These are phyloP conservation scores for Kodamaea plutei DNA, from an alignment of 1,139 yeast species.

Conservation along the genomic window DNA sequence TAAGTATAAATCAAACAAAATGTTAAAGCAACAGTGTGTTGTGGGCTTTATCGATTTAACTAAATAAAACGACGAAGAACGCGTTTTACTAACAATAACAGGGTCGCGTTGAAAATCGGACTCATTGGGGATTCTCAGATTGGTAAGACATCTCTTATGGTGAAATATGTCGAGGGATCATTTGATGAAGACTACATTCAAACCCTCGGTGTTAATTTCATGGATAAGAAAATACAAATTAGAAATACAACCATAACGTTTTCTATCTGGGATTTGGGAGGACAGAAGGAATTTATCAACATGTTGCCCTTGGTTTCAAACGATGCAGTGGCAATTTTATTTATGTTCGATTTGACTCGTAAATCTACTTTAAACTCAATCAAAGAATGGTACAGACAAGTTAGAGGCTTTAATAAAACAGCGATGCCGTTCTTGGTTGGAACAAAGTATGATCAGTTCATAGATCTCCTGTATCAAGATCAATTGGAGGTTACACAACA, in stretches of 20 bases:
- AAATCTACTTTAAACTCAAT: conserved; percentile 81
- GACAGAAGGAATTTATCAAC: conserved; percentile 91
- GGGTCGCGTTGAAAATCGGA: conserved; percentile 86
- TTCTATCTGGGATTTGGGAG: conserved; percentile 96
- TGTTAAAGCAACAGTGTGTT: too few relatives aligned
- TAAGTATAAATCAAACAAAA: too few relatives aligned
- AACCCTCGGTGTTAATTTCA: conserved; percentile 90
- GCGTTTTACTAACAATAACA: conserved; percentile 14
- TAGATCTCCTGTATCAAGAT: conserved; percentile 73
- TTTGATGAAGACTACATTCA: conserved; percentile 92
- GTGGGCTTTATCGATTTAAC: too few relatives aligned
- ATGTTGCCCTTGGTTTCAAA: conserved; percentile 93
- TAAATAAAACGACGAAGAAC: too few relatives aligned
- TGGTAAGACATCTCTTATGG: conserved; percentile 98
- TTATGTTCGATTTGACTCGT: conserved; percentile 88
- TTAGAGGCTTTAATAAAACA: conserved; percentile 83
- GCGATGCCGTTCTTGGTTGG: conserved; percentile 94
- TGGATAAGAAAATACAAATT: conserved; percentile 86
- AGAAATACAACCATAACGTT: conserved; percentile 88
- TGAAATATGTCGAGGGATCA: conserved; percentile 90
- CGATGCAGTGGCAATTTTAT: conserved; percentile 90
- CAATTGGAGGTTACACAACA: conserved; percentile 83
- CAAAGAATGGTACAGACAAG: conserved; percentile 94
- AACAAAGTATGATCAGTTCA: conserved; percentile 87
- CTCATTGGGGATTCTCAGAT: conserved; percentile 95